Conservation (phyloP, 257 asterid species). For the Solanum sparsipilum region DNA sequence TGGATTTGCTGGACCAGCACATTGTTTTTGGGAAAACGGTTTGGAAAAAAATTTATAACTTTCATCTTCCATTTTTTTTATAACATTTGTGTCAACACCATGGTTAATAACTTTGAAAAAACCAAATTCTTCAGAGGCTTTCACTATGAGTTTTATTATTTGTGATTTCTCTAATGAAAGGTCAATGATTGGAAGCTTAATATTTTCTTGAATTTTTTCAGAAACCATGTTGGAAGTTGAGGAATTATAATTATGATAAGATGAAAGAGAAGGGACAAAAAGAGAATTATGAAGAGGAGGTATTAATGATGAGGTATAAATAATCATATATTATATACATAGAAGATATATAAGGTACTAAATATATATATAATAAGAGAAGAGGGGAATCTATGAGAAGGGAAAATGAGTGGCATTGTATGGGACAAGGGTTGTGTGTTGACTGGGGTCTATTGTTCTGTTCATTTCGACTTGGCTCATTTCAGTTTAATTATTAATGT, state of each 20-base stretch:
- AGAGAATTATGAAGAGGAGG: background rate
- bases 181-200: conserved; percentile 49
- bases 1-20: conserved; percentile 48
- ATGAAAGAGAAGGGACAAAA: background rate
- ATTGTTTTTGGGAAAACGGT: conserved; percentile 41
- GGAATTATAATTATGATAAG: background rate
- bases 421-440: background rate
- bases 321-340: background rate
- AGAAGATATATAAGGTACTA: background rate
- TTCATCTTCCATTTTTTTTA: conserved; percentile 44
- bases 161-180: conserved; percentile 21
- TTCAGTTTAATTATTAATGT: background rate
- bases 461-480: too few species aligned
- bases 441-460: background rate
- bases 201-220: background rate
- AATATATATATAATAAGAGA: background rate
- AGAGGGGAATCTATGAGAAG: background rate
- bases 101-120: conserved; percentile 80
- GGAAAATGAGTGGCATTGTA: background rate
- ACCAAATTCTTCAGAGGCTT: conserved; percentile 67
- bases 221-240: background rate
- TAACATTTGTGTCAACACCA: conserved; percentile 28
- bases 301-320: background rate
- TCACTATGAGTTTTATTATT: conserved; percentile 30
- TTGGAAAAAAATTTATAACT: conserved; percentile 40